Conservation (phyloP, 2,329 filamentous ascomycete genomes). For the Epichloe sp. region DNA sequence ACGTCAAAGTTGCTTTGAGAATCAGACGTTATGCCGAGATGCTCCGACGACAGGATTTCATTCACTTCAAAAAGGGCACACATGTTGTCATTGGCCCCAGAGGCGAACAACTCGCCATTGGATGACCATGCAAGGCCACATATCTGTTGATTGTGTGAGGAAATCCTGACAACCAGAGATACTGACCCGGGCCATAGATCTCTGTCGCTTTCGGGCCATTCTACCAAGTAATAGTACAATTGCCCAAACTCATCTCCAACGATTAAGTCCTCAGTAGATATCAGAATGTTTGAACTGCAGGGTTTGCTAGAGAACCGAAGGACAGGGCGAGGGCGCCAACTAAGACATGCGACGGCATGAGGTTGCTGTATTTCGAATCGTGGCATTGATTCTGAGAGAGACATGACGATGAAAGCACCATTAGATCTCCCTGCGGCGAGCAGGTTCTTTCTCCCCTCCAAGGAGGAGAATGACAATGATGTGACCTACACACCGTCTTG, state of each 20-base stretch:
- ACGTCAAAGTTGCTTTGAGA: background rate
- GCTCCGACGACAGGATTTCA: constrained; percentile 31
- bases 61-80: constrained; percentile 69
- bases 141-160: constrained; percentile 75
- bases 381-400: constrained; percentile 53
- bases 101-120: constrained; percentile 65
- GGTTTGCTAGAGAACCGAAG: constrained; percentile 38
- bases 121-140: constrained; percentile 85
- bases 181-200: constrained; percentile 67
- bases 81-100: constrained; percentile 83
- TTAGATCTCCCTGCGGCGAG: constrained; percentile 74
- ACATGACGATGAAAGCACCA: constrained; percentile 65
- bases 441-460: constrained; percentile 60
- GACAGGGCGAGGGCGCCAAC: constrained; percentile 58
- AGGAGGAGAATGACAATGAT: constrained; percentile 80
- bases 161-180: constrained; percentile 63
- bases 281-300: constrained; percentile 31
- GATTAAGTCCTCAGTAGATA: constrained; percentile 68
- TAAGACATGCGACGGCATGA: constrained; percentile 62
- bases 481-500: constrained; percentile 46
- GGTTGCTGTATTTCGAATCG: constrained; percentile 66
- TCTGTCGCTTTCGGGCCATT: constrained; percentile 61
- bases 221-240: constrained; percentile 78
- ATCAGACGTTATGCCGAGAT: constrained; percentile 2
- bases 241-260: constrained; percentile 75